Evolutionary conservation across 2,329 filamentous ascomycete genomes (phyloP), one percentile per base, ranked within the genome.

Genomic region (Celoporthe dispersa): DNA sequence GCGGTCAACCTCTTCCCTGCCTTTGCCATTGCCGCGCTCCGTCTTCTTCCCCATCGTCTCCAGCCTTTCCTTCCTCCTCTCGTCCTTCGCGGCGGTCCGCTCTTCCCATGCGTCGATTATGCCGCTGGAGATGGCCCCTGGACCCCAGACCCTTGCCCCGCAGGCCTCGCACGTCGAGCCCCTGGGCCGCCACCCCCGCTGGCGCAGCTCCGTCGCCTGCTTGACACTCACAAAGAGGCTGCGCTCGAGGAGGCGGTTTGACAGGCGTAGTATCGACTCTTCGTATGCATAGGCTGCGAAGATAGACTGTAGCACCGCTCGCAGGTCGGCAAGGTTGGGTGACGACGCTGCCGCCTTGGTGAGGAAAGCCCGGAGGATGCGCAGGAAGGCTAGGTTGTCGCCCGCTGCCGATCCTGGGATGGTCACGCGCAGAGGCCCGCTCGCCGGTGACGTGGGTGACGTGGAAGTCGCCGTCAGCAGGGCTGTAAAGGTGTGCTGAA

Each of bases 241-340:
- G 74, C 94, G 91, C 73, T 97, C 94, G 0, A 99, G 85, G 68
- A 99, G 89, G 4, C 91, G 87, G 78, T 95, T 97, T 0, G 96
- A 94, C 3, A 99, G 87, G 1, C 88, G 86, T 28, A 99, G 86
- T 22, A 99, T 92, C 0, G 92, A 94, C 78, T 95, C 93, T 79
- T 99, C 96, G 78, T 98, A 98, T 0, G 94, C 91, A 78, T 99
- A 99, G 0, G 96, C 95, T 0, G 95, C 90, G 81, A 99, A 98
- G 68, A 99, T 95, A 16, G 94, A 96, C 0, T 89, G 85, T 1
- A 99, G 87, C 0, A 98, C 94, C 8, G 88, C 88, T 60, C 96
- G 91, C 3, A 99, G 86, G 77, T 98, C 94, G 1, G 93, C 91
- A 1, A 99, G 85, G 16, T 92, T 97, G 0, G 96, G 94, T 0